These are phyloP conservation scores for Pterulicium gracile DNA, from an alignment of 1,284 basidiomycete genomes.

Conservation along the genomic window DNA sequence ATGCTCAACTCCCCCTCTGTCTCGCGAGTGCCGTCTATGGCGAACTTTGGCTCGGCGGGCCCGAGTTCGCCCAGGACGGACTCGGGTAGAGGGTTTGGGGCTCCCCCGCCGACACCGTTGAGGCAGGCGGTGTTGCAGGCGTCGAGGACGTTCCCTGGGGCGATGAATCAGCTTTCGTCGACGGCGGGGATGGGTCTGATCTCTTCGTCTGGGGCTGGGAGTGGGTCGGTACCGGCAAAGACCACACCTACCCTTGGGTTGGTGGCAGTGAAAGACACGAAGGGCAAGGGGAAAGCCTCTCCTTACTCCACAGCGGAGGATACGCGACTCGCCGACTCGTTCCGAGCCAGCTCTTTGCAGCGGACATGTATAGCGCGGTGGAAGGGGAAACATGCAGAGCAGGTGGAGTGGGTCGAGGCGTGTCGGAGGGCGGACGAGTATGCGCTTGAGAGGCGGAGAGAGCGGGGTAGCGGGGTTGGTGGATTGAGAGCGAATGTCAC, in stretches of 20 bases:
- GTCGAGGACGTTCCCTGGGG: neutral
- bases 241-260: too few species aligned
- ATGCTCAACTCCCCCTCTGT: neutral
- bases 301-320: too few species aligned
- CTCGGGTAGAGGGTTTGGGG: neutral
- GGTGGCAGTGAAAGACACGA: too few species aligned
- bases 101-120: neutral
- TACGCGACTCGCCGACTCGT: too few species aligned
- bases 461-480: conserved; percentile 24
- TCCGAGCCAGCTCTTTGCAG: too few species aligned
- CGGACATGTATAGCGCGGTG: conserved; percentile 29
- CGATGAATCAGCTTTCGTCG: conserved; percentile 22
- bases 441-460: conserved; percentile 33
- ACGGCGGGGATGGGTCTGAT: conserved; percentile 22
- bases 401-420: conserved; percentile 46
- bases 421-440: conserved; percentile 48
- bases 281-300: too few species aligned
- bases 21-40: neutral
- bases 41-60: neutral
- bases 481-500: conserved; percentile 12
- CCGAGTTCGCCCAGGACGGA: neutral
- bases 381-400: conserved; percentile 30
- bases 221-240: too few species aligned
- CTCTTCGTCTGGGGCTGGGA: too few species aligned
- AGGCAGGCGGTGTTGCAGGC: neutral